These are phyloP conservation scores for Saccharomyces hybrid DNA, from an alignment of 1,139 yeast genomes.

Conservation along the genomic window DNA sequence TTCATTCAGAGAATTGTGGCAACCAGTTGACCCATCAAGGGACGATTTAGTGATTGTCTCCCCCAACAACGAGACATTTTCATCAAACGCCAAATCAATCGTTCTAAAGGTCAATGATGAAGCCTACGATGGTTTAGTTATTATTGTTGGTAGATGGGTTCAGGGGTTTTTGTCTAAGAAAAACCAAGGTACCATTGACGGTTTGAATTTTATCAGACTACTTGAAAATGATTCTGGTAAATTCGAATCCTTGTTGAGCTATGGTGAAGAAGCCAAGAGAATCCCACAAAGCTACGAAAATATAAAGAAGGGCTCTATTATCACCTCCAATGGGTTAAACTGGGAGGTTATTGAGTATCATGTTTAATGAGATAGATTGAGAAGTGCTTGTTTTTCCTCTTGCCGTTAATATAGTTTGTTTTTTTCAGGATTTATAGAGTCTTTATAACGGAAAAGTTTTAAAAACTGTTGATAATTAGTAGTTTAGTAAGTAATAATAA, in stretches of 20 bases:
- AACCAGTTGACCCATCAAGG: conserved; percentile 27
- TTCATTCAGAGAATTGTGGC: conserved; percentile 31
- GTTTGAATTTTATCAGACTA: conserved; percentile 25
- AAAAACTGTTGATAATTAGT: too few relatives aligned
- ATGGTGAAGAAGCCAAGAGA: conserved; percentile 27
- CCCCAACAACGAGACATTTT: conserved; percentile 8
- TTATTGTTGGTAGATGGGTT: conserved; percentile 47
- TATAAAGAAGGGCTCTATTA: conserved; percentile 17
- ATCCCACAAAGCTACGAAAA: conserved; percentile 27
- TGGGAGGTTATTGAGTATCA: conserved; percentile 30
- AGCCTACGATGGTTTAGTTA: conserved; percentile 38
- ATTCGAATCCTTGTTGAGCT: conserved; percentile 18
- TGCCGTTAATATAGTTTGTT: background rate
- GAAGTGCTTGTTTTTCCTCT: background rate
- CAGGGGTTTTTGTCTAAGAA: conserved; percentile 45
- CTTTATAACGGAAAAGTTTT: background rate
- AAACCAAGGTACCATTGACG: conserved; percentile 16
- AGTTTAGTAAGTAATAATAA: too few relatives aligned
- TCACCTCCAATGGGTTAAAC: conserved; percentile 20
- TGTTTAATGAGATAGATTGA: conserved; percentile 3
- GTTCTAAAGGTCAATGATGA: conserved; percentile 33
- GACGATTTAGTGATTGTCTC: conserved; percentile 17
- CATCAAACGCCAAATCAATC: conserved; percentile 21
- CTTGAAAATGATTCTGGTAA: conserved; percentile 14
- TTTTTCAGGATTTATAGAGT: background rate